Evolutionary conservation across 768 basidiomycete genomes (phyloP).

Genomic region (Podaxis carcinomalis): DNA sequence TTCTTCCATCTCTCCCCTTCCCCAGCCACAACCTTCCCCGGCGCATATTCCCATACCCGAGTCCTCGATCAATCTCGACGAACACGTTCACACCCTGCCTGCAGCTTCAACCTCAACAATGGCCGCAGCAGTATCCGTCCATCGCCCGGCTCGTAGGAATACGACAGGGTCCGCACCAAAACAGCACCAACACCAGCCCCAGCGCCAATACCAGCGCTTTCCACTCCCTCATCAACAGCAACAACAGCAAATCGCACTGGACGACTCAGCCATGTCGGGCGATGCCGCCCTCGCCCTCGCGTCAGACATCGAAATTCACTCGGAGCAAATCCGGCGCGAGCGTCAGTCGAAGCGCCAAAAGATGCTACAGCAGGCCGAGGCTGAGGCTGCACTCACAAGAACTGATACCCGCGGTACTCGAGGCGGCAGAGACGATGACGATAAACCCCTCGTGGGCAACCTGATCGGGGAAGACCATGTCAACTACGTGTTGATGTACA

Average conservation of each 20-base stretch:
- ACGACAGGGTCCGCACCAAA: slow-evolving; percentile 56
- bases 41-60: slow-evolving; percentile 33
- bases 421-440: slow-evolving; percentile 25
- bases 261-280: slow-evolving; percentile 28
- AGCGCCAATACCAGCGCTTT: slow-evolving; percentile 1
- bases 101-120: slow-evolving; percentile 21
- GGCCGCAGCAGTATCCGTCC: slow-evolving; percentile 15
- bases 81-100: slow-evolving; percentile 7
- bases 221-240: slow-evolving; percentile 6
- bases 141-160: slow-evolving; percentile 46
- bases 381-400: slow-evolving; percentile 51
- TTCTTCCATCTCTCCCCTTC: slow-evolving; percentile 16
- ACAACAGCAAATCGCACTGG: slow-evolving; percentile 18
- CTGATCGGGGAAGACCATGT: slow-evolving; percentile 97
- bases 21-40: slow-evolving; percentile 11
- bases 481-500: slow-evolving; percentile 99
- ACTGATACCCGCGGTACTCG: slow-evolving; percentile 16
- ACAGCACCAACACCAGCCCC: neutral
- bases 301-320: slow-evolving; percentile 82
- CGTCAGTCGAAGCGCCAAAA: slow-evolving; percentile 68
- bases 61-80: no score
- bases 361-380: slow-evolving; percentile 56
- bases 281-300: slow-evolving; percentile 46
- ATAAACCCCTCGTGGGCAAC: slow-evolving; percentile 82
- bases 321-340: slow-evolving; percentile 82